Base-by-base conservation (phyloP, 768 basidiomycete genomes). In the Tephrocybe sp. region DNA sequence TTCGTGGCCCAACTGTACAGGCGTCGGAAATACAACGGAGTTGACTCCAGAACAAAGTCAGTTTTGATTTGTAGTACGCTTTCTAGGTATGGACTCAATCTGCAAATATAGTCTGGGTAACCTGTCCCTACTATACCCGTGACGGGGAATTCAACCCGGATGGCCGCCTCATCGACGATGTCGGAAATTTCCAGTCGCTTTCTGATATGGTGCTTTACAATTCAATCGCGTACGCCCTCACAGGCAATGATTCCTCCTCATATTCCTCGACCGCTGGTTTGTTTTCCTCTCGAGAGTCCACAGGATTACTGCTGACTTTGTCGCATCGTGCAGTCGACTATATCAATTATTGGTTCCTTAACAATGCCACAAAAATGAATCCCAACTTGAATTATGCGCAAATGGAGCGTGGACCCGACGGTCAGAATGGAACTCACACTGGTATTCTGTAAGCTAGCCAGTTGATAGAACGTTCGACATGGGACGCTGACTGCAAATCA, bases 91-190 rank as follows among this genome's bases (percentile, higher is more conserved):
- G 22, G 21, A 47, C 19, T 35, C n/a, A 18, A 22, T 34, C 25
- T 27, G 11, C n/a, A 19, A 22, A n/a, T 26, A 19, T 49, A 79
- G 83, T 82, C 30, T 84, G 82, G 82, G 71, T 62, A 22, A 75
- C 69, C 13, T 88, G 86, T 60, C 71, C 72, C 6, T 88, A 86
- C 60, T 66, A 69, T 40, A 61, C 60, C 18, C 71, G 77, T 8
- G 85, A 88, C 51, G 86, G 86, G 6, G 64, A 71, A 46, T 83
- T 86, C 62, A 85, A 85, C 62, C 84, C 86, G 1, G 86, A 86
- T 54, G 76, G 69, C 2, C 77, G 79, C 15, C 63, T 73, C 15
- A 69, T 86, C 51, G 74, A 83, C 63, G 71, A 83, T 54, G 74
- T 79, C 37, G 80, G 78, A 38, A 69, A 70, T 15, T 82, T 86